Evolutionary conservation across 1,284 basidiomycete genomes (phyloP).

Genomic region (Trametes pubescens): DNA sequence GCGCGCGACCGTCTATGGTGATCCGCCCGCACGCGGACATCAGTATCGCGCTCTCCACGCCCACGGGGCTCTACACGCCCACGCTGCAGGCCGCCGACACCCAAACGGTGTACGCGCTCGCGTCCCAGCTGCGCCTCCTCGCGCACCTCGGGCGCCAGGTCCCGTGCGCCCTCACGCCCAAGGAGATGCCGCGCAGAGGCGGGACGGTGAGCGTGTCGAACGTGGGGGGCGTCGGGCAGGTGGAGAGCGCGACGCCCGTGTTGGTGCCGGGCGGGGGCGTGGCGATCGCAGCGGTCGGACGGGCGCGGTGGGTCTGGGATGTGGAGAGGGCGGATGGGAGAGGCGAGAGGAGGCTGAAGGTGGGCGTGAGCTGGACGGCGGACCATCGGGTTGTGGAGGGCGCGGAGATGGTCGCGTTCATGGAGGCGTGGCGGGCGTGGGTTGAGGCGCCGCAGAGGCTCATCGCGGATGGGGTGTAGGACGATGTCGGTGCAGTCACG

Average conservation of each 20-base stretch:
- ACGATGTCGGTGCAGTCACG: too few relatives aligned
- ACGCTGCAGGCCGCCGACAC: conserved; percentile 73
- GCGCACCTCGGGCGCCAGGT: conserved; percentile 70
- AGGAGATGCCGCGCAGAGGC: conserved; percentile 72
- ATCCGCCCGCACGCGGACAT: conserved; percentile 79
- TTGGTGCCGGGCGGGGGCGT: conserved; percentile 90
- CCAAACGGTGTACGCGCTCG: conserved; percentile 70
- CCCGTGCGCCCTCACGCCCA: conserved; percentile 67
- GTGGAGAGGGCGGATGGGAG: conserved; percentile 53
- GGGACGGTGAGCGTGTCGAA: conserved; percentile 91
- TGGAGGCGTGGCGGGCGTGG: conserved; percentile 88
- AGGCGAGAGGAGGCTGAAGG: conserved; percentile 72
- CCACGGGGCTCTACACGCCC: conserved; percentile 89
- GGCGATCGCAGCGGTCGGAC: conserved; percentile 89
- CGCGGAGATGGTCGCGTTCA: conserved; percentile 90
- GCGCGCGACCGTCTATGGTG: conserved; percentile 66
- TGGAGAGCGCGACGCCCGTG: conserved; percentile 78
- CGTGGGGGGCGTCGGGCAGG: conserved; percentile 81
- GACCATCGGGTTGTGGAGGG: conserved; percentile 95
- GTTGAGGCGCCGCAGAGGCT: conserved; percentile 83
- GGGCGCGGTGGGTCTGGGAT: conserved; percentile 86
- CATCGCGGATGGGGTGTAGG: conserved; percentile 69
- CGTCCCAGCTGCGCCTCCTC: conserved; percentile 68
- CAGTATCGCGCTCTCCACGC: conserved; percentile 80
- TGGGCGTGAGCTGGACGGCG: conserved; percentile 87